These are phyloP conservation scores for Eimeria acervulina DNA, from an alignment of 169 alveolate species.

Conservation along the genomic window DNA sequence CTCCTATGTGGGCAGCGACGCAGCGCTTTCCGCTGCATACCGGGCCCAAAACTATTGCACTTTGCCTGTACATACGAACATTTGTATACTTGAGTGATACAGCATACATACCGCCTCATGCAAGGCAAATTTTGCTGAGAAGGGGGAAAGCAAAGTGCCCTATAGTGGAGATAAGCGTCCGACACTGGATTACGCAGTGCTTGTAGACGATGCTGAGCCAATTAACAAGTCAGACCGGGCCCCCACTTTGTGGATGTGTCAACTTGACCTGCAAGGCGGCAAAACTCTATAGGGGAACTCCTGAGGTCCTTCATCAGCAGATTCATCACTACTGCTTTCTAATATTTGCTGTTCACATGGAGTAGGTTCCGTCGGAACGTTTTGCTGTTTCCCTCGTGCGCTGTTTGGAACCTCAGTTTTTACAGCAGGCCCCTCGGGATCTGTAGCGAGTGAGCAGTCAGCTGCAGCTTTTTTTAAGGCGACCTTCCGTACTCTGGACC, in stretches of 20 bases:
- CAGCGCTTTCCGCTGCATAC: slow-evolving; percentile 81
- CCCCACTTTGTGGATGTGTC: background rate
- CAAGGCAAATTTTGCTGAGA: background rate
- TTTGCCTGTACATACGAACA: slow-evolving; percentile 71
- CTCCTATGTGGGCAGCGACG: slow-evolving; percentile 76
- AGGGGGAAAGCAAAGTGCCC: background rate
- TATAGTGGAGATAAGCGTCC: background rate
- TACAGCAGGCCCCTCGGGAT: background rate
- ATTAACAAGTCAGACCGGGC: background rate
- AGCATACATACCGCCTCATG: background rate
- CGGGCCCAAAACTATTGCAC: slow-evolving; percentile 85
- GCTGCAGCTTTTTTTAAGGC: background rate
- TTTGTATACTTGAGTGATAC: background rate
- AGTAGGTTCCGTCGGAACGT: background rate
- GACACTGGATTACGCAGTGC: background rate
- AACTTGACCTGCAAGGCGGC: slow-evolving; percentile 67
- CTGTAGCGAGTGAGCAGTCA: background rate
- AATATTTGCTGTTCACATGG: background rate
- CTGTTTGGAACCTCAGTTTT: slow-evolving; percentile 40
- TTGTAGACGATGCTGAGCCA: background rate
- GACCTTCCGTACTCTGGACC: slow-evolving; percentile 71
- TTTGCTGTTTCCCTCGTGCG: background rate
- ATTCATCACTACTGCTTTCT: slow-evolving; percentile 67
- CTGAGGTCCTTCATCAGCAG: slow-evolving; percentile 37
- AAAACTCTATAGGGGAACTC: slow-evolving; percentile 64